Conservation (phyloP, 2,329 filamentous ascomycete species). For the Coniochaeta sp. region DNA sequence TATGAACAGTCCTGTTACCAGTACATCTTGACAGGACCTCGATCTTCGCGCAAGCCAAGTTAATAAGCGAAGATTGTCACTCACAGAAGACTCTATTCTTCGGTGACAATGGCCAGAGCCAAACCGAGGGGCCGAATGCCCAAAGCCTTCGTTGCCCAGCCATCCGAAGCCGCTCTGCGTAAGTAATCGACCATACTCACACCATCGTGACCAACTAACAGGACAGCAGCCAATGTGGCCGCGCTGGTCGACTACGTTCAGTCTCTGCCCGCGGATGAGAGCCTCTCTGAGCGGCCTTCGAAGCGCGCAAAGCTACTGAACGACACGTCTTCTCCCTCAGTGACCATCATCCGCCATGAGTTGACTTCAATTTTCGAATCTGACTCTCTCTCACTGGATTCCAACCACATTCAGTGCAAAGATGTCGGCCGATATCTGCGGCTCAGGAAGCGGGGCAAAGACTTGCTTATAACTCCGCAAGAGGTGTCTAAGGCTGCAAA, state of each 20-base stretch:
- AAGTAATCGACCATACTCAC: background rate
- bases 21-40: background rate
- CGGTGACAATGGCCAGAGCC: background rate
- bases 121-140: background rate
- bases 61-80: background rate
- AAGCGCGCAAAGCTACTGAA: slow-evolving; percentile 11
- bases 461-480: background rate
- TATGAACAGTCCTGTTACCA: background rate
- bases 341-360: slow-evolving; percentile 11
- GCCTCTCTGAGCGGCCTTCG: slow-evolving; percentile 4
- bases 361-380: slow-evolving; percentile 3
- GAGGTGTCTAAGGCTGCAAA: background rate
- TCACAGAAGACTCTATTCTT: background rate
- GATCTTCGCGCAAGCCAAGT: background rate
- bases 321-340: slow-evolving; percentile 2
- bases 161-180: background rate
- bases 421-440: background rate
- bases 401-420: background rate
- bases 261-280: background rate
- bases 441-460: background rate
- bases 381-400: background rate
- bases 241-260: background rate
- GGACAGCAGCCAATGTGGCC: background rate
- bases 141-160: background rate
- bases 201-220: background rate